Conservation (phyloP, 2,329 filamentous ascomycete species). For the Aspergillus tubingensis region DNA sequence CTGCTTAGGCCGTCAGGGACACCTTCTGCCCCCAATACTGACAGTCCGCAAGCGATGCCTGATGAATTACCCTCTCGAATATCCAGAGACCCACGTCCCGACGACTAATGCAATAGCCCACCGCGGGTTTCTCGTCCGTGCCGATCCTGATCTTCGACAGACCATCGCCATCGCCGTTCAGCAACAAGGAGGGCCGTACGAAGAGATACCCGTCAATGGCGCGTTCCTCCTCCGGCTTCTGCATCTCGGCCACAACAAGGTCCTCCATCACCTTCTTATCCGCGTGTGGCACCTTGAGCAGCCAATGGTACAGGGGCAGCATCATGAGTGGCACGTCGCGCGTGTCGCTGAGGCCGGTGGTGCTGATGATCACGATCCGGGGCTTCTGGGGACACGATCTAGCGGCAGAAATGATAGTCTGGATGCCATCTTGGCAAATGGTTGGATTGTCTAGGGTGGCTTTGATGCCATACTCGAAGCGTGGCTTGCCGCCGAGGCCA, state of each 20-base stretch:
- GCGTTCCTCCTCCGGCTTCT: slow-evolving; percentile 21
- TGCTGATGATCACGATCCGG: slow-evolving; percentile 34
- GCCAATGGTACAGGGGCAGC: slow-evolving; percentile 34
- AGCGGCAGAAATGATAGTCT: slow-evolving; percentile 28
- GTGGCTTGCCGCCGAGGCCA: slow-evolving; percentile 48
- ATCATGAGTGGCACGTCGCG: slow-evolving; percentile 37
- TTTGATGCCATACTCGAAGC: slow-evolving; percentile 28
- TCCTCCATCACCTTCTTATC: slow-evolving; percentile 41
- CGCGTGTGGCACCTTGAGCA: slow-evolving; percentile 36
- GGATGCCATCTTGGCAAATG: slow-evolving; percentile 36
- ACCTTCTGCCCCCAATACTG: not conserved
- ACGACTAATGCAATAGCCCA: not conserved
- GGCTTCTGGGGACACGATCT: slow-evolving; percentile 21
- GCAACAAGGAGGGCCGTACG: slow-evolving; percentile 38
- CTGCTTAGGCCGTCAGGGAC: not conserved
- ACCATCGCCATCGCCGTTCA: slow-evolving; percentile 32
- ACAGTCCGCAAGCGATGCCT: not conserved
- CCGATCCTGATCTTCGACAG: not conserved
- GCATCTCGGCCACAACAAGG: slow-evolving; percentile 25
- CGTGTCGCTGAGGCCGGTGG: slow-evolving; percentile 34
- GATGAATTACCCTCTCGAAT: not conserved
- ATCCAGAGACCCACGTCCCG: not conserved
- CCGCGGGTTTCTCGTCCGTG: not conserved
- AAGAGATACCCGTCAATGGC: slow-evolving; percentile 23
- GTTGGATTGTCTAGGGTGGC: slow-evolving; percentile 36